A percentile compares a stretch with the other conserved stretches of the same genome.
phyloP scores from a whole-genome alignment of 2,329 filamentous ascomycete genomes.

The Diaporthe sp. region DNA sequence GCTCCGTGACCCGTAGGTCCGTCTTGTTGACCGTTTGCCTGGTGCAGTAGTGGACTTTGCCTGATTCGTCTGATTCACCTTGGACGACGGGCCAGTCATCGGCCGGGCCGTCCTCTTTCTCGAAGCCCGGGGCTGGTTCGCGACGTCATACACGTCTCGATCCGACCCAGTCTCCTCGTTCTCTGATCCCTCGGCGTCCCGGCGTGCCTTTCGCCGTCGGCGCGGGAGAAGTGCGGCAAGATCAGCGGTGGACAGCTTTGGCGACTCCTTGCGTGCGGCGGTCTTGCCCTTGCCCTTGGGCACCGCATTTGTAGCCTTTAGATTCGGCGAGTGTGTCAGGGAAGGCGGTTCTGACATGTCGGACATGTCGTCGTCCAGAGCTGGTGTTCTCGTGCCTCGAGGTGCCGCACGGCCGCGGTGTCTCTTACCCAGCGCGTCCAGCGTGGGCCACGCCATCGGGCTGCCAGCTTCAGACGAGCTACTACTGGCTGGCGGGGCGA shows the following conservation, averaged over 20 bases:
- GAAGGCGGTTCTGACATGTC: slow-evolving; percentile 75
- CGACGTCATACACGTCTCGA: slow-evolving; percentile 69
- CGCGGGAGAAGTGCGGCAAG: slow-evolving; percentile 67
- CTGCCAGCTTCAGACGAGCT: slow-evolving; percentile 57
- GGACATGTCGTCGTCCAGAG: slow-evolving; percentile 57
- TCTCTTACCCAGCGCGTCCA: slow-evolving; percentile 63
- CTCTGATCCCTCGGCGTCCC: slow-evolving; percentile 57
- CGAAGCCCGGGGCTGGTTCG: slow-evolving; percentile 51
- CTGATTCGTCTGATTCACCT: slow-evolving; percentile 15
- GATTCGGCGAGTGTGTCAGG: slow-evolving; percentile 75
- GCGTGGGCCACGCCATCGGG: slow-evolving; percentile 63
- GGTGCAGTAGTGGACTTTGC: slow-evolving; percentile 31
- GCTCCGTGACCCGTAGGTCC: slow-evolving; percentile 64
- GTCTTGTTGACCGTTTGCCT: slow-evolving; percentile 42
- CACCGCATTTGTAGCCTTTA: slow-evolving; percentile 44
- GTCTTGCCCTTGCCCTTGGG: slow-evolving; percentile 41
- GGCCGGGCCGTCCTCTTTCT: slow-evolving; percentile 43
- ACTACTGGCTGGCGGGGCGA: slow-evolving; percentile 69
- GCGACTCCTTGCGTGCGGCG: slow-evolving; percentile 49
- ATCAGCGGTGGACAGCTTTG: slow-evolving; percentile 66
- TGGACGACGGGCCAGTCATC: slow-evolving; percentile 27
- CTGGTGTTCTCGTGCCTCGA: slow-evolving; percentile 52
- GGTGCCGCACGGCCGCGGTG: slow-evolving; percentile 47
- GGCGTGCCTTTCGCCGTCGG: slow-evolving; percentile 55
- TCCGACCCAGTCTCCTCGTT: slow-evolving; percentile 61